Evolutionary conservation across 164 flowering plant genomes (phyloP), one percentile per base, ranked within the genome.

Genomic region (Magnolia sinica): DNA sequence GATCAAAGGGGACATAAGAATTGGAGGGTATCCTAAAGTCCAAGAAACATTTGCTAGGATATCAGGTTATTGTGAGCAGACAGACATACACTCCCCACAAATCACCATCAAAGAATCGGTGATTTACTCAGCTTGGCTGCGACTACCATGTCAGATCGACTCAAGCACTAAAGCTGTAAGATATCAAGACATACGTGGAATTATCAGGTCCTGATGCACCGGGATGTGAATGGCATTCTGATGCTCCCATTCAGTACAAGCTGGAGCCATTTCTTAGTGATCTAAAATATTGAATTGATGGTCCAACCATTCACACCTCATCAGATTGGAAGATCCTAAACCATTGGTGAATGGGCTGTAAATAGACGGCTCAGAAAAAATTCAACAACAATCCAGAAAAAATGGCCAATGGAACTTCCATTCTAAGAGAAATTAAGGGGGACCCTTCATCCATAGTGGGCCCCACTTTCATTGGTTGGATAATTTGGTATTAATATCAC

Each of bases 41-140:
- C 97, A 91, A 77, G 85, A 88, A 18, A 91, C 98, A 58, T 94
- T 91, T 87, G 91, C 98, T 31, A 83, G 98, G 73, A 82, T 93
- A 77, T 91, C 92, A 13, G 95, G 95, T 67, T 93, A 93, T 69
- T 90, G 94, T 82, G 98, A 91, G 77, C 98, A 93, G 75, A 84
- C 65, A 50, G 96, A 93, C 78, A 86, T 90, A 76, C 95, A 93
- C 84, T 89, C 98, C 69, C 93, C 98, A 11, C 87, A 84, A 37
- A 86, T 93, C 65, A 91, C 96, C 10, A 88, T 93, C 0, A 87
- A 89, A 79, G 95, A 94, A 80, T 92, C 97, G 5, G 73, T 91
- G 13, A 81, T 86, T 2, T 92, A 85, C 81, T 93, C 96, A 76
- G 94, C 97, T 70, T 91, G 92, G 92, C 82, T 93, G 51, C 88